Percentiles rank a stretch among this genome's conserved stretches.
These are phyloP conservation scores for Zostera marina DNA, from an alignment of 116 monocot species.

Conservation along the genomic window DNA sequence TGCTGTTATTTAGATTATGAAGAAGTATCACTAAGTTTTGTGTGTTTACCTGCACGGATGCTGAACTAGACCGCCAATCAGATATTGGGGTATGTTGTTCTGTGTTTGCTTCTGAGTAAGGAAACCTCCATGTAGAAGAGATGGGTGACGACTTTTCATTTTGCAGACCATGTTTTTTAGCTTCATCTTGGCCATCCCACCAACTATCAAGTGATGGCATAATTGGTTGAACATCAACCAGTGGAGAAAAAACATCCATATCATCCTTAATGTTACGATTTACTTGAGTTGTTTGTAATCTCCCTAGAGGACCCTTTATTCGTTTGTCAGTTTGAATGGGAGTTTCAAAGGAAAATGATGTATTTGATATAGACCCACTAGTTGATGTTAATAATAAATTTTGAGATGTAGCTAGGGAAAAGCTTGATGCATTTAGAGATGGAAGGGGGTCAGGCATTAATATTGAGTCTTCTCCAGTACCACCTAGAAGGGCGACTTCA, in stretches of 20 bases:
- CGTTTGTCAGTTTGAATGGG: constrained; percentile 32
- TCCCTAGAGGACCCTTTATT: constrained; percentile 42
- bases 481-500: constrained; percentile 83
- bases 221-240: constrained; percentile 94
- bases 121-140: constrained; percentile 28
- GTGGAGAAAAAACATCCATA: constrained; percentile 97
- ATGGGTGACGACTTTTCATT: constrained; percentile 28
- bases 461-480: constrained; percentile 45
- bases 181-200: constrained; percentile 58
- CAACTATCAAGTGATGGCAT: constrained; percentile 62
- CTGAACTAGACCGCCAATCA: constrained; percentile 39
- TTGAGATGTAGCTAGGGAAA: constrained; percentile 22
- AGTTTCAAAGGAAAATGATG: constrained; percentile 43
- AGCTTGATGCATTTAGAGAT: constrained; percentile 25
- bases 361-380: constrained; percentile 19
- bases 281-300: constrained; percentile 46
- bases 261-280: constrained; percentile 67
- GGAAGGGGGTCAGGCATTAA: constrained; percentile 97
- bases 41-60: constrained; percentile 34
- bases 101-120: constrained; percentile 23
- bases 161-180: constrained; percentile 21
- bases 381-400: constrained; percentile 19
- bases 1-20: background rate
- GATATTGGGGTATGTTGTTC: constrained; percentile 36
- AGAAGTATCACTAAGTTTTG: background rate